Base-by-base conservation (phyloP, 208 protist species). In the Sergeia podlipaevii region DNA sequence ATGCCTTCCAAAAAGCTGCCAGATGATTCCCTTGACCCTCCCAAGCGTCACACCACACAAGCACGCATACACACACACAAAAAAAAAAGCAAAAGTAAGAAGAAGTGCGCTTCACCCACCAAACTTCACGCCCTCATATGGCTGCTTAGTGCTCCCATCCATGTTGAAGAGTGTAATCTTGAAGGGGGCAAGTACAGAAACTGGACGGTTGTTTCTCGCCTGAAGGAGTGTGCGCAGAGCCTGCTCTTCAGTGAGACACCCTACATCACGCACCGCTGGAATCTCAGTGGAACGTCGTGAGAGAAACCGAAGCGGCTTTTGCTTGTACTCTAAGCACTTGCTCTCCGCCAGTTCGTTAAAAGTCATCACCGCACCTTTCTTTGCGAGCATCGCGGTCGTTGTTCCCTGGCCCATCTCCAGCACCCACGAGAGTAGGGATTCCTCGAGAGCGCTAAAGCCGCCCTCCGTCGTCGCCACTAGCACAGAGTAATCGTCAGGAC, bases 41-140 rank as follows among this genome's bases (percentile, higher is more conserved):
- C n/a, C n/a, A n/a, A n/a, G n/a, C n/a, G n/a, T n/a, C n/a, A n/a
- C n/a, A n/a, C n/a, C n/a, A n/a, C 13, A 38, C 34, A 38, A 38
- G 34, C 13, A 38, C 34, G 24, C 3, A 47, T 6, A 59, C 7
- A 45, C 6, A 47, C 27, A n/a, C 21, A 32, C 27, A 36, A 23
- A 47, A 18, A 24, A 49, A 46, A 60, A 47, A 29, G 18, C 48
- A 34, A 45, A n/a, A 53, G n/a, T 52, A 61, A 21, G 11, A 63
- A n/a, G 41, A 13, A 39, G 23, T 42, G 15, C 27, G 30, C 37
- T 32, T 15, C 5, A 56, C 7, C 87, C 88, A 45, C 88, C 88
- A 50, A 95, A 89, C 56, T 95, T 95, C 6, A 95, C 88, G 28
- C 88, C 88, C 47, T 95, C 64, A 55, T 92, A 95, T 1, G 88